phyloP scores from a whole-genome alignment of 1,284 basidiomycete genomes.

The Ceratobasidium sp. region DNA sequence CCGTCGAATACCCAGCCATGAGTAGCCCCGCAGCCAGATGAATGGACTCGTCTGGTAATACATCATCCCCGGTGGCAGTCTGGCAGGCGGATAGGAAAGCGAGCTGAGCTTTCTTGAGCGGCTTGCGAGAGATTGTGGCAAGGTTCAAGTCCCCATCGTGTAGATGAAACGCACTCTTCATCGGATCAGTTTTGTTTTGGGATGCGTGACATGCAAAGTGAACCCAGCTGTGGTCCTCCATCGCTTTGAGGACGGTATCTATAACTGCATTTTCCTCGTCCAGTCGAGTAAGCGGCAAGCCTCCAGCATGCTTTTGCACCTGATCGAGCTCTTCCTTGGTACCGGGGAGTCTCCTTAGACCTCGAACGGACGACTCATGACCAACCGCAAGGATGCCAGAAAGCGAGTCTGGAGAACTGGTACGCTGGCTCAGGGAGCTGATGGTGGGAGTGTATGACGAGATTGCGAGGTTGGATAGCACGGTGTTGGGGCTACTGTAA shows the following conservation, averaged over 20 bases:
- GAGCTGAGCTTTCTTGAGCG: not conserved
- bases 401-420: not conserved
- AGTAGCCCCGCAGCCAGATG: constrained; percentile 47
- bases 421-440: not conserved
- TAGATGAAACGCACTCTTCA: not conserved
- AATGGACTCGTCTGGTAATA: constrained; percentile 45
- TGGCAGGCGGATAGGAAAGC: constrained; percentile 24
- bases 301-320: not conserved
- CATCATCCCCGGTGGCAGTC: constrained; percentile 39
- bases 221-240: not conserved
- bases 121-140: not conserved
- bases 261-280: not conserved
- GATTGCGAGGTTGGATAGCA: not conserved
- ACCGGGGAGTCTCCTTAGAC: not conserved
- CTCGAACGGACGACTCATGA: not conserved
- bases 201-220: constrained; percentile 1
- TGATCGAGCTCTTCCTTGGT: not conserved
- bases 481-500: not conserved
- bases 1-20: constrained; percentile 42
- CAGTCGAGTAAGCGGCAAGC: not conserved
- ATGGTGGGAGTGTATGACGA: not conserved
- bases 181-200: not conserved
- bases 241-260: not conserved
- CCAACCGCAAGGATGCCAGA: not conserved
- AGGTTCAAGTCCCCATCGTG: not conserved